Base-by-base conservation (phyloP, 2,329 filamentous ascomycete species). In the Alternaria gansuensis region DNA sequence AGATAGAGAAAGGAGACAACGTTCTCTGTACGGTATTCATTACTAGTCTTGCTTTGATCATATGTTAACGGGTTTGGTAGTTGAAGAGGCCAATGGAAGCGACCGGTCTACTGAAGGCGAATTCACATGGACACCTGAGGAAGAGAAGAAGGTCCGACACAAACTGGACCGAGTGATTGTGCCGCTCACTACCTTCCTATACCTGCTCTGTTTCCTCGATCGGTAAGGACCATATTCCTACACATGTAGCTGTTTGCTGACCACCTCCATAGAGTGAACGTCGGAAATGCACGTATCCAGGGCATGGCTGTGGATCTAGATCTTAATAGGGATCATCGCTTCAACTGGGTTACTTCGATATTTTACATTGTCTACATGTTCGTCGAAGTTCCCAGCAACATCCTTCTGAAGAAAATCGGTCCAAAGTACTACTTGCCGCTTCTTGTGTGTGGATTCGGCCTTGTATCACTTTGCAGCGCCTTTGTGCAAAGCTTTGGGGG, bases 331-430 rank as follows among this genome's bases (percentile, higher is more conserved):
- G 80, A 82, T n/a, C 75, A 80, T 50, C 80, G 80, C 11, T 86
- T 85, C 78, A 87, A 87, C 69, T 84, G 83, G 78, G 82, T 83
- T 0, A 81, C 85, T 1, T 85, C 84, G 51, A 81, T 85, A 58
- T 86, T 87, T 77, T 87, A 86, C 74, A 82, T 87, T 59, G 70
- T 83, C 55, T 87, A 87, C 73, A 78, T 85, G 51, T 72, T 83
- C 28, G 78, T 85, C 58, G 85, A 87, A 67, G 79, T 87, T 0
- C 85, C 85, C 3, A 83, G 81, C 69, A 85, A 86, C 67, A 80
- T 86, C 57, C 44, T 86, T 4, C 77, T 87, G 44, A 87, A 87
- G 75, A 77, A 75, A 24, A 70, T 86, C 54, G 84, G 84, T 1
- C 81, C 83, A 1, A 82, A 82, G 45, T 83, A 77, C 64, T 87